phyloP scores from a whole-genome alignment of 1,284 basidiomycete species.

The Pseudozyma thailandica region DNA sequence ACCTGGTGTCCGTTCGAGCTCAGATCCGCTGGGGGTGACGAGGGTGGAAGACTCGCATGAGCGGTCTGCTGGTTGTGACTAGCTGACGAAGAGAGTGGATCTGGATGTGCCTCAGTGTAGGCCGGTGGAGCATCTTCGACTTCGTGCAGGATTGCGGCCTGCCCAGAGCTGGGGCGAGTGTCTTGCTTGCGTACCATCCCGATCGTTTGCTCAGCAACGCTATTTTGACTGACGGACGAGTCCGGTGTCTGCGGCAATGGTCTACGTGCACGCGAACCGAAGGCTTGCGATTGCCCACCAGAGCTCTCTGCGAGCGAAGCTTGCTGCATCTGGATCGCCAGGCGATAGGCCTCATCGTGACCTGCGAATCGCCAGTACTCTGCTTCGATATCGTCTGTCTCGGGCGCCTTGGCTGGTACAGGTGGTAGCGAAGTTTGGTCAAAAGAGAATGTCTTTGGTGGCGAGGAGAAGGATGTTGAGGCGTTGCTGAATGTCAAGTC shows the following conservation, averaged over 20 bases:
- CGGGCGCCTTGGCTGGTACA: neutral
- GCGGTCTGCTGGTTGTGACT: neutral
- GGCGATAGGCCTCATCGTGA: slow-evolving; percentile 43
- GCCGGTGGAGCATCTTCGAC: slow-evolving; percentile 28
- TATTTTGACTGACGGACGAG: neutral
- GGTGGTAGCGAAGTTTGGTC: neutral
- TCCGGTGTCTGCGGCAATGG: slow-evolving; percentile 26
- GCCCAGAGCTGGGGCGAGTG: neutral
- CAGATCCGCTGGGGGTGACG: too few relatives aligned
- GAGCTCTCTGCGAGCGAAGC: slow-evolving; percentile 9
- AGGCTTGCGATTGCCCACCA: neutral
- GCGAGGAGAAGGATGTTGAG: neutral
- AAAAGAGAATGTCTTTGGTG: neutral
- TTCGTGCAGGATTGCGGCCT: slow-evolving; percentile 5
- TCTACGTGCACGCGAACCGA: slow-evolving; percentile 8
- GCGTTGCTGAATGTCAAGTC: too few relatives aligned
- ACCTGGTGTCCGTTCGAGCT: too few relatives aligned
- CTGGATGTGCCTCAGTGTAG: slow-evolving; percentile 8
- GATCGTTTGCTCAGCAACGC: neutral
- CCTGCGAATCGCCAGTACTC: slow-evolving; percentile 45
- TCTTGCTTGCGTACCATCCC: slow-evolving; percentile 5
- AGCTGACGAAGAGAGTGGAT: slow-evolving; percentile 1
- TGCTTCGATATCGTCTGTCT: slow-evolving; percentile 18
- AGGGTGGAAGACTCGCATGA: neutral
- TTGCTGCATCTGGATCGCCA: slow-evolving; percentile 38